A percentile compares a stretch with the other conserved stretches of the same genome.
Conservation (phyloP, 441 rosid species). For the Bocquillonia castaneifolia region DNA sequence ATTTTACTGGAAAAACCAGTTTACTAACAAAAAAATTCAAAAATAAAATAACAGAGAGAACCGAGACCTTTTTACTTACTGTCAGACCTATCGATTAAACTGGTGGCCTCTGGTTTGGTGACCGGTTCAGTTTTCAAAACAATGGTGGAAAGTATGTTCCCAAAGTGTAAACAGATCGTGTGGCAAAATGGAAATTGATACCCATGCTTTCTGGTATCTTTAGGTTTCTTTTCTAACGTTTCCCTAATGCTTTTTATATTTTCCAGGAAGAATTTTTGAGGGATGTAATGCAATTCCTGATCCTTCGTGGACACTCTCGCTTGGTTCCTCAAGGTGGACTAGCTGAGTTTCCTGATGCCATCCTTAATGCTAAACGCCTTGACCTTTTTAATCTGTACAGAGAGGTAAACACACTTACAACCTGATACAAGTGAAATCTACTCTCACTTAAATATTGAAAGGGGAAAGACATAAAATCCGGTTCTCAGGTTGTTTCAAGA, state of each 20-base stretch:
- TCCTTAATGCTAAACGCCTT: conserved; percentile 89
- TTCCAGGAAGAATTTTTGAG: conserved; percentile 88
- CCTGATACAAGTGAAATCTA: conserved; percentile 14
- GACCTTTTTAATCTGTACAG: conserved; percentile 92
- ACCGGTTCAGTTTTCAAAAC: too few species aligned
- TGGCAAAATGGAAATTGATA: too few species aligned
- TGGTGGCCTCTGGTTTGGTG: too few species aligned
- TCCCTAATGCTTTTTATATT: conserved; percentile 8
- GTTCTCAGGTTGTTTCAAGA: conserved; percentile 83
- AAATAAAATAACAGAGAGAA: too few species aligned
- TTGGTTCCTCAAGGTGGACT: conserved; percentile 95
- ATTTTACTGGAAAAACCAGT: too few species aligned
- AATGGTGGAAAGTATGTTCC: not conserved
- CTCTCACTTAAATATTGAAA: conserved; percentile 13
- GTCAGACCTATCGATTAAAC: too few species aligned
- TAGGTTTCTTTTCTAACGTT: not conserved
- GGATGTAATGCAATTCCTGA: conserved; percentile 90
- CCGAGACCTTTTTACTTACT: too few species aligned
- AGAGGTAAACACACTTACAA: conserved; percentile 55
- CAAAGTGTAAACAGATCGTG: not conserved
- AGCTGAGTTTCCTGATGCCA: conserved; percentile 92
- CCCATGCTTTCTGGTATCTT: not conserved
- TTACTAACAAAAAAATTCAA: too few species aligned
- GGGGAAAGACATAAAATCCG: conserved; percentile 3
- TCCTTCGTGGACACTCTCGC: conserved; percentile 88